Percentiles rank a stretch among this genome's conserved stretches.
Evolutionary conservation across 371 early-diverging fungal genomes (phyloP).

Genomic region (Mortierella sp.): DNA sequence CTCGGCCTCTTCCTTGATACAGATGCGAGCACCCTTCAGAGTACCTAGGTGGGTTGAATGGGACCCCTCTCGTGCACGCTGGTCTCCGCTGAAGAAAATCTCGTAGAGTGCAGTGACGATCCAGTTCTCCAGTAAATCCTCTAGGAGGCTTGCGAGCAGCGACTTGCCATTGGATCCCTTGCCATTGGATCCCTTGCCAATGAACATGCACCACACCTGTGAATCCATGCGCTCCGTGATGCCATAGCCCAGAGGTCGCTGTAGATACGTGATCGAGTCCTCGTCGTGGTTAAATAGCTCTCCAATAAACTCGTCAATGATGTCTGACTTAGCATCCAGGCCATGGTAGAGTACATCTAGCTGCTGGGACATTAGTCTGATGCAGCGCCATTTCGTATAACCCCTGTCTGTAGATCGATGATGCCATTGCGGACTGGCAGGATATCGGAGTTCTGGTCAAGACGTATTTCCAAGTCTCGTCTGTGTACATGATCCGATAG

Average conservation of each 20-base stretch:
- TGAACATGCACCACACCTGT: slow-evolving; percentile 11
- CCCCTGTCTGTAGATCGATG: slow-evolving; percentile 14
- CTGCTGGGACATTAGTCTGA: slow-evolving; percentile 8
- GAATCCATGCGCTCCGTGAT: slow-evolving; percentile 7
- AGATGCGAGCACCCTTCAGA: slow-evolving; percentile 1
- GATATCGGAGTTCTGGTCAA: slow-evolving; percentile 12
- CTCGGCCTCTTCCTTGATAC: slow-evolving; percentile 15
- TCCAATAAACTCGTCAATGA: slow-evolving; percentile 7
- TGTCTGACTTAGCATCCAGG: not conserved
- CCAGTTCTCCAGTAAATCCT: not conserved
- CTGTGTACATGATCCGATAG: slow-evolving; percentile 8
- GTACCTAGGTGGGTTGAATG: slow-evolving; percentile 10
- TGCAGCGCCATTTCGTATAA: slow-evolving; percentile 3
- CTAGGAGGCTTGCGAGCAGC: slow-evolving; percentile 1
- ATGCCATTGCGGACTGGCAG: slow-evolving; percentile 9
- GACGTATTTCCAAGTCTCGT: slow-evolving; percentile 11
- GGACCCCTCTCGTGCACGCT: slow-evolving; percentile 6
- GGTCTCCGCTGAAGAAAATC: slow-evolving; percentile 10
- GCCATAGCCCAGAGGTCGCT: slow-evolving; percentile 1
- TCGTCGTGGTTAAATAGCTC: slow-evolving; percentile 3
- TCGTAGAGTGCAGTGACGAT: not conserved
- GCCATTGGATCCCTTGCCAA: slow-evolving; percentile 1
- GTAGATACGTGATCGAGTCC: not conserved
- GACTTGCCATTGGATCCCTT: slow-evolving; percentile 14
- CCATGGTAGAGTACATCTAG: slow-evolving; percentile 1